phyloP scores from a whole-genome alignment of 2,329 filamentous ascomycete genomes.

The Stagonosporopsis vannaccii region DNA sequence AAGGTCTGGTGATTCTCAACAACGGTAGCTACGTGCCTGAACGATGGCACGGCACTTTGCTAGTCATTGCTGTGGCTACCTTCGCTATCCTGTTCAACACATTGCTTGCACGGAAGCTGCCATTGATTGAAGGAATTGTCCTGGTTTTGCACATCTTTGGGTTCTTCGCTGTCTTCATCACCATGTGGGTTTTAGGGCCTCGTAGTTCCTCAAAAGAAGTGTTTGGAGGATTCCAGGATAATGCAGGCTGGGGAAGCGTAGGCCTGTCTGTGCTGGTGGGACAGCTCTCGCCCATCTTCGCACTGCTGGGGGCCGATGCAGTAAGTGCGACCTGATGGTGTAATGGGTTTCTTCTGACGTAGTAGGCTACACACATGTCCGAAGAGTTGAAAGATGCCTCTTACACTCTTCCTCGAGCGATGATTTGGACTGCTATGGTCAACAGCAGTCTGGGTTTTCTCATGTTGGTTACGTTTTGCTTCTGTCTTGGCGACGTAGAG shows the following conservation, averaged over 20 bases:
- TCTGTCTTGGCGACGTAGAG: not conserved
- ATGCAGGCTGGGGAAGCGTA: slow-evolving; percentile 48
- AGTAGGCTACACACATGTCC: slow-evolving; percentile 31
- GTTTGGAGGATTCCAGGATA: slow-evolving; percentile 56
- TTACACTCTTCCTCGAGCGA: slow-evolving; percentile 48
- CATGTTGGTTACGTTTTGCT: slow-evolving; percentile 37
- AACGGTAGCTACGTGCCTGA: slow-evolving; percentile 48
- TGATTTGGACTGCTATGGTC: slow-evolving; percentile 47
- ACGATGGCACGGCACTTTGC: slow-evolving; percentile 57
- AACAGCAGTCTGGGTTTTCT: slow-evolving; percentile 22
- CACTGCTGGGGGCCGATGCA: slow-evolving; percentile 24
- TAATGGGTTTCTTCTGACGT: not conserved
- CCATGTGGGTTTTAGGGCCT: slow-evolving; percentile 36
- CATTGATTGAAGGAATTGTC: not conserved
- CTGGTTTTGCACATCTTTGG: slow-evolving; percentile 57
- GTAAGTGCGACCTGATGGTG: slow-evolving; percentile 10
- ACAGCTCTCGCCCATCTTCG: slow-evolving; percentile 8
- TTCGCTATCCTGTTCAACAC: slow-evolving; percentile 42
- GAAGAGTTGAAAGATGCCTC: slow-evolving; percentile 47
- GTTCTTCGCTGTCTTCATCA: slow-evolving; percentile 58
- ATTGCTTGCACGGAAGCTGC: slow-evolving; percentile 4
- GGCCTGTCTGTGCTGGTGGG: slow-evolving; percentile 5
- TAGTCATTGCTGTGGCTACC: slow-evolving; percentile 51
- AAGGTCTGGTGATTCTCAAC: slow-evolving; percentile 46
- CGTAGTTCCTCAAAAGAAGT: slow-evolving; percentile 49